Evolutionary conservation across 2,329 filamentous ascomycete species (phyloP), one percentile per base, ranked within the genome.

Genomic region (Colletotrichum euphorbiae): DNA sequence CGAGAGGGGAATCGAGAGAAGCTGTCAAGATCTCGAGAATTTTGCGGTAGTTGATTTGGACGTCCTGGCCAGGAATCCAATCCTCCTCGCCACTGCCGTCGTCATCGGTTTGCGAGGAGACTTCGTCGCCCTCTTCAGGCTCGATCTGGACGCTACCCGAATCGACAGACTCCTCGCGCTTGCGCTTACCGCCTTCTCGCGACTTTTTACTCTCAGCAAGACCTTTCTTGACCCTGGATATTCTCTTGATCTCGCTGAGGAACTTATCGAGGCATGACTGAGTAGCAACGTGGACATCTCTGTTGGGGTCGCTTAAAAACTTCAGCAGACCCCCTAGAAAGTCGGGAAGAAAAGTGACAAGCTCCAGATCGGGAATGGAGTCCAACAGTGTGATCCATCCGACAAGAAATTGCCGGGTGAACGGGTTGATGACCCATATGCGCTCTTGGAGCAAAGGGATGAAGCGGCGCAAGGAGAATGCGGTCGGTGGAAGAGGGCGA

Each of bases 1-100:
- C 92, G 73, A 91, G 83, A 3, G 92, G 91, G 17, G 93, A 92
- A 74, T 97, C 92, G 50, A 99, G 85, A 71, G 96, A 98, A 12
- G 91, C 90, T 2, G 97, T 94, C 46, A 99, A 81, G 61, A 98
- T 99, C 73, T 97, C 93, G 54, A 99, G 82, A 40, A 99, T 97
- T 72, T 91, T 93, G 69, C 93, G 90, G 79, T 97, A 93, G 78
- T 98, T 95, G 70, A 99, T 93, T 67, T 97, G 91, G 7, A 98
- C 94, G 78, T 99, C 96, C 79, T 99, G 96, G 1, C 97, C 96
- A 0, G 97, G 97, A 51, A 98, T 91, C 94, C 95, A 99, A 76
- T 98, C 96, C 69, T 94, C 94, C 73, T 97, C 94, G 50, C 87
- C 89, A 69, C 89, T 90, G 15, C 84, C 81, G 2, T 86, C 85